Evolutionary conservation across 2,329 filamentous ascomycete genomes (phyloP).

Genomic region (Metarhizium guizhouense): DNA sequence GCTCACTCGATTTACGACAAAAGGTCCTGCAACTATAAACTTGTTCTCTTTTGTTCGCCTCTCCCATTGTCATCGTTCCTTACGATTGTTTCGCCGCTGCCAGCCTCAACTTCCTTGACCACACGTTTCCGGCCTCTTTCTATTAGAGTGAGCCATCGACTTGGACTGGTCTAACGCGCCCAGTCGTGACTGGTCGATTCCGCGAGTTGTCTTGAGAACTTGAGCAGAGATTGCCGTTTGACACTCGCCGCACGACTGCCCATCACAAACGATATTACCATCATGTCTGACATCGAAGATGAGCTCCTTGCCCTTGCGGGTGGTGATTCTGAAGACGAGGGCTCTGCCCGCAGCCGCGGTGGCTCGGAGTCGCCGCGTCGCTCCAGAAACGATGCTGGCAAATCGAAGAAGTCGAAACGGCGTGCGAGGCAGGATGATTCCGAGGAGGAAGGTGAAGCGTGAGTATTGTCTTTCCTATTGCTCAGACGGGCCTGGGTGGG

Average conservation of each 20-base stretch:
- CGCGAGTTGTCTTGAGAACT: neutral
- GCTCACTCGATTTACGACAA: neutral
- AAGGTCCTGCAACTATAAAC: neutral
- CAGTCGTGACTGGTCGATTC: neutral
- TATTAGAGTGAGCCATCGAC: neutral
- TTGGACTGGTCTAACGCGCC: neutral
- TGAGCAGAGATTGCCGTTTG: neutral
- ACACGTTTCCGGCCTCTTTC: neutral
- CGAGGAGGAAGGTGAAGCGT: constrained; percentile 57
- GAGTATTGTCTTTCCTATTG: constrained; percentile 15
- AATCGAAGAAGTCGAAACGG: constrained; percentile 38
- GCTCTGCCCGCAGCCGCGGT: constrained; percentile 42
- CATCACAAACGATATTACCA: constrained; percentile 13
- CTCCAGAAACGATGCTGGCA: constrained; percentile 21
- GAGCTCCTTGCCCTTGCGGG: constrained; percentile 90
- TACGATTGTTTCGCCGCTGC: neutral
- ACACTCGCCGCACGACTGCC: neutral
- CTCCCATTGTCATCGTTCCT: neutral
- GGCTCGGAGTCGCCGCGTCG: constrained; percentile 44
- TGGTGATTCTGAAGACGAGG: constrained; percentile 58
- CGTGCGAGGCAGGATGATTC: constrained; percentile 32
- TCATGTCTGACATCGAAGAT: constrained; percentile 84
- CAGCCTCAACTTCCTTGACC: neutral
- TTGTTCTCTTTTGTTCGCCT: neutral
- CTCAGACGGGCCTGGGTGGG: neutral